Base-by-base conservation (phyloP, 352 stramenopile genomes). In the Phytophthora brassicae region DNA sequence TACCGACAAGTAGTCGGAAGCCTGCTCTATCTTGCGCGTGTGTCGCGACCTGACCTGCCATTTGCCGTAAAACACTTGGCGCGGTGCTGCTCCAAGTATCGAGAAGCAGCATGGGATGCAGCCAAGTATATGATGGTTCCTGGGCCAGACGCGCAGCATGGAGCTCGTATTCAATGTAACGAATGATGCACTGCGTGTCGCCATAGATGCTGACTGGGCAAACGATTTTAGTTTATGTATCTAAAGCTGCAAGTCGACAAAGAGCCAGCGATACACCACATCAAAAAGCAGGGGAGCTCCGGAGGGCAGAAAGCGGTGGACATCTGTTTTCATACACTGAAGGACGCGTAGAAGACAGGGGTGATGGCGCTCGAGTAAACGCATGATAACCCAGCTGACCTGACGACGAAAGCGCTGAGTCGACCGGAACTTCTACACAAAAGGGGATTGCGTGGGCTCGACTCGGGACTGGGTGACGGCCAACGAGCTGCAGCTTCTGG, bases 161-260 rank as follows among this genome's bases (percentile, higher is more conserved):
- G 33, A 46, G 29, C 43, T 61, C 14, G 14, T 6, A 20, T 20
- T 60, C 11, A n/a, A 6, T n/a, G 19, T 29, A 0, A 43, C 9
- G 14, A n/a, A 3, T 1, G 31, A 44, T 1, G 52, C 20, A 13
- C 12, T 64, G 1, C 20, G 23, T 0, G 20, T 72, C 4, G 16
- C 46, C 6, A 64, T 48, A 0, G 63, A 76, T 16, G 53, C 63
- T 1, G 64, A 76, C 43, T 70, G 43, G 12, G 58, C 63, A 6
- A 65, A 68, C 42, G 64, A 72, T 22, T 0, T 22, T 2, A n/a
- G n/a, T n/a, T n/a, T n/a, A n/a, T n/a, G n/a, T 9, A 62, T 28
- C 58, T 61, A 26, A 62, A 53, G 20, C 13, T 49, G 13, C 4
- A 17, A n/a, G 54, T 56, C 6, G 59, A 56, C 8, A 61, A 42